phyloP scores from a whole-genome alignment of 2,329 filamentous ascomycete genomes.

The Podosphaera fusca region DNA sequence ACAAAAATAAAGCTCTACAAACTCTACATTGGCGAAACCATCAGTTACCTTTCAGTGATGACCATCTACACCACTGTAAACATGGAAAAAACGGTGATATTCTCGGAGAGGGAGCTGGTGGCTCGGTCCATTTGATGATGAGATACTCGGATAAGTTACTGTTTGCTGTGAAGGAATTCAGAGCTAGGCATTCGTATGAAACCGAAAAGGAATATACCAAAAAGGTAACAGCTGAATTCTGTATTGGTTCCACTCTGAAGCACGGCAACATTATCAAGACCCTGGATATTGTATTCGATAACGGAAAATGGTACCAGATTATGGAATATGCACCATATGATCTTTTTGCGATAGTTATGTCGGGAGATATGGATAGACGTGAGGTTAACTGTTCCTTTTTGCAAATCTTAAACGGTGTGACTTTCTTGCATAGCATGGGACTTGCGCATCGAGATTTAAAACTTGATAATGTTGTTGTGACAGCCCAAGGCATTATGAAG shows the following conservation, averaged over 20 bases:
- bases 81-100: conserved; percentile 94
- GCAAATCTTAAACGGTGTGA: conserved; percentile 84
- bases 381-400: conserved; percentile 81
- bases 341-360: conserved; percentile 97
- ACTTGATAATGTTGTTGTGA: conserved; percentile 93
- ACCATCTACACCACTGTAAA: conserved; percentile 72
- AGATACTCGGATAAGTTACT: conserved; percentile 77
- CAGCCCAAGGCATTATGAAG: conserved; percentile 93
- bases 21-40: conserved; percentile 22
- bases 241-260: conserved; percentile 86
- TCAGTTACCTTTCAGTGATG: conserved; percentile 76
- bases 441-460: conserved; percentile 89
- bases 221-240: conserved; percentile 95
- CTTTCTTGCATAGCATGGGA: conserved; percentile 86
- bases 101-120: conserved; percentile 78
- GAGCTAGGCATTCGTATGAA: conserved; percentile 78
- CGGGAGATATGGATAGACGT: conserved; percentile 80
- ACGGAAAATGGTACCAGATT: conserved; percentile 86
- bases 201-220: conserved; percentile 91
- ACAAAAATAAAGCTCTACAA: background rate
- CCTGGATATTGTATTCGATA: conserved; percentile 86
- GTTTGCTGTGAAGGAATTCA: conserved; percentile 94
- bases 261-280: conserved; percentile 98
- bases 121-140: conserved; percentile 85
- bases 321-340: conserved; percentile 98